Conservation (phyloP, 129 eudicot genomes). For the Centella asiatica region DNA sequence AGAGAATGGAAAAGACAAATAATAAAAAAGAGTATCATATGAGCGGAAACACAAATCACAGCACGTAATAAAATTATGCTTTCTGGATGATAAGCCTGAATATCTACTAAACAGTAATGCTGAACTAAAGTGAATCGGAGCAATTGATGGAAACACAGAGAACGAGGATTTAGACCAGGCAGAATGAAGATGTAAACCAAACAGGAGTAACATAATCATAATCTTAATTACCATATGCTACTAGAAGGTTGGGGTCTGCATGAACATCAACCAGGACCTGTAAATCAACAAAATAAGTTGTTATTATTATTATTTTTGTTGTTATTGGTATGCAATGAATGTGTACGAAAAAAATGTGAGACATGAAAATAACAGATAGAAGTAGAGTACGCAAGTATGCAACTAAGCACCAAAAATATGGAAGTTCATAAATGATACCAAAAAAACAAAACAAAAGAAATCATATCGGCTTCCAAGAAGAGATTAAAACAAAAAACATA, state of each 20-base stretch:
- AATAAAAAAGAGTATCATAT: not conserved
- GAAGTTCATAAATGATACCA: not conserved
- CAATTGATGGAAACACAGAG: not conserved
- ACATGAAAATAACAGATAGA: not conserved
- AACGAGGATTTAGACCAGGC: not conserved
- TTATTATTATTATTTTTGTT: not conserved
- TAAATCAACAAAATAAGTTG: conserved; percentile 10
- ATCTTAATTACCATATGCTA: conserved; percentile 67
- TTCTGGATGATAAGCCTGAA: not conserved
- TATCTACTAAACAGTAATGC: not conserved
- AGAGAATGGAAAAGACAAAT: not conserved
- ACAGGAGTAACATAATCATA: not conserved
- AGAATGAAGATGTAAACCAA: not conserved
- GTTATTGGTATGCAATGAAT: not conserved
- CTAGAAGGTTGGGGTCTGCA: conserved; percentile 76
- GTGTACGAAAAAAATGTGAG: not conserved
- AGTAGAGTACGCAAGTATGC: not conserved
- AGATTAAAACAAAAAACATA: not conserved
- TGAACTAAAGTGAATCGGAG: not conserved
- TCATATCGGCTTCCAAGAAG: not conserved
- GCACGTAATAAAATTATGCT: not conserved
- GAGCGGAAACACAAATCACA: not conserved
- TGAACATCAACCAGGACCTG: conserved; percentile 83
- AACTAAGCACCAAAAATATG: not conserved
- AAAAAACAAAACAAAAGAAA: not conserved